These are phyloP conservation scores for Aureobasidium sp. DNA, from an alignment of 2,329 filamentous ascomycete species.

Conservation along the genomic window DNA sequence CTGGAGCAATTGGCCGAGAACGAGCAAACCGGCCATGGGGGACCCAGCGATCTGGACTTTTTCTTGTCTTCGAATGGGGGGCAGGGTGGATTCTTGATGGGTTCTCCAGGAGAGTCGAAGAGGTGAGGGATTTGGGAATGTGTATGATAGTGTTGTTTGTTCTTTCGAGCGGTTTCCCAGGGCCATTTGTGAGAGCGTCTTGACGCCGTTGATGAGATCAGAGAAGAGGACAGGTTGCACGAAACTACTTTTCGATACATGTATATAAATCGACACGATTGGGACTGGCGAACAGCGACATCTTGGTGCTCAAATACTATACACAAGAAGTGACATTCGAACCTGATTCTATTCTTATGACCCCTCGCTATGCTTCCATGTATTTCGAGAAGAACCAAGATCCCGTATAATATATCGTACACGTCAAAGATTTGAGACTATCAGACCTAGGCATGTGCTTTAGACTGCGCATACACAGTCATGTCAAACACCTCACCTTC, in stretches of 20 bases:
- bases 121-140: background rate
- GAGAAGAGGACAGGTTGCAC: background rate
- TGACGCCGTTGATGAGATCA: background rate
- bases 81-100: background rate
- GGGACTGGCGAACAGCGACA: background rate
- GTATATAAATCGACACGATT: background rate
- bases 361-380: background rate
- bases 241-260: background rate
- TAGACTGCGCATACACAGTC: background rate
- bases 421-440: too few relatives aligned
- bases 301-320: too few relatives aligned
- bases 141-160: background rate
- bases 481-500: background rate
- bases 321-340: too few relatives aligned
- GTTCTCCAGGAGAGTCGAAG: background rate
- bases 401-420: too few relatives aligned
- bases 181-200: background rate
- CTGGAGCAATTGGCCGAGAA: conserved; percentile 79
- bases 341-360: too few relatives aligned
- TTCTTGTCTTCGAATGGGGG: conserved; percentile 45
- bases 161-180: background rate
- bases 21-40: conserved; percentile 56
- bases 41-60: conserved; percentile 70
- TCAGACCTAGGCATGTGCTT: background rate
- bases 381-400: too few relatives aligned